Percentiles rank a stretch among this genome's conserved stretches.
Evolutionary conservation across 192 early-diverging fungal species (phyloP).

Genomic region (Coemansia sp.): DNA sequence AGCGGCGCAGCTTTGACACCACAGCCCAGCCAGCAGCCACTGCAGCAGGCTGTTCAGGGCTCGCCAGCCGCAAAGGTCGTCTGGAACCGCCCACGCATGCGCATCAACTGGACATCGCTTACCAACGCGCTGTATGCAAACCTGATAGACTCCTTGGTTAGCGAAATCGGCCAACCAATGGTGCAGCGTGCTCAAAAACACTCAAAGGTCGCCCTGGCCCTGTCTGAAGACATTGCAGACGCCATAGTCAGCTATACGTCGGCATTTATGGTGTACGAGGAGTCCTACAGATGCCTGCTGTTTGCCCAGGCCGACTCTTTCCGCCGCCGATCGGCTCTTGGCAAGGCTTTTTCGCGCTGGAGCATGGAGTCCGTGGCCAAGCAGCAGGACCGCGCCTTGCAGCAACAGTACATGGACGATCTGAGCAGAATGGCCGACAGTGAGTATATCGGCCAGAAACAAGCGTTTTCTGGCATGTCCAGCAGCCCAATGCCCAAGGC

Average conservation of each 20-base stretch:
- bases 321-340: constrained; percentile 18
- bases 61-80: constrained; percentile 10
- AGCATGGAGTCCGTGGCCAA: constrained; percentile 30
- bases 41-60: constrained; percentile 1
- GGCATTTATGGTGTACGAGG: constrained; percentile 43
- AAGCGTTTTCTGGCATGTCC: neutral
- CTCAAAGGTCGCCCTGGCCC: constrained; percentile 11
- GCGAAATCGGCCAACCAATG: constrained; percentile 15
- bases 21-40: neutral
- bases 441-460: constrained; percentile 20
- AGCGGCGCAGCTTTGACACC: neutral
- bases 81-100: constrained; percentile 42
- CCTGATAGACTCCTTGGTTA: constrained; percentile 25
- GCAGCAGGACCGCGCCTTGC: constrained; percentile 32
- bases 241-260: constrained; percentile 39
- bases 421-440: constrained; percentile 30
- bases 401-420: constrained; percentile 38
- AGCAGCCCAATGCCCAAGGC: neutral
- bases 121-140: constrained; percentile 36
- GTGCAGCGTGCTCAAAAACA: neutral
- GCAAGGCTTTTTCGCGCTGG: constrained; percentile 25
- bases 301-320: constrained; percentile 38
- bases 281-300: constrained; percentile 29
- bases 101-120: constrained; percentile 46
- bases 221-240: constrained; percentile 28